Base-by-base conservation (phyloP, 2,329 filamentous ascomycete genomes). In the Pyricularia pennisetigena region DNA sequence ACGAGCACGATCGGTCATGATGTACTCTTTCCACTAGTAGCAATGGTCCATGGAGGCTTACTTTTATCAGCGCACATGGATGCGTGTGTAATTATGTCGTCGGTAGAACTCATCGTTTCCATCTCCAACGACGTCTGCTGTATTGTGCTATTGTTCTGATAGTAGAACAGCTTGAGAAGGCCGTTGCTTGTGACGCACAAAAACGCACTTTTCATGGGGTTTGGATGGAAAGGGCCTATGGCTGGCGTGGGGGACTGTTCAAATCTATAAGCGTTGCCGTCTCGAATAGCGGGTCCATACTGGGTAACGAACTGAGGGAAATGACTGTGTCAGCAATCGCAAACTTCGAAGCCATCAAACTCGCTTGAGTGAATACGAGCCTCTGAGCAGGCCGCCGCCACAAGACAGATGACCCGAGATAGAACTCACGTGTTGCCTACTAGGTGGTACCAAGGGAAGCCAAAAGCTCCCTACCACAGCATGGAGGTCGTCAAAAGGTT, bases 381-480 rank as follows among this genome's bases (percentile, higher is more conserved):
- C 10, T 54, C 20, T 29, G 16, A 35, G 5, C 26, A 61, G 28
- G 6, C 32, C 72, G 6, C 32, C 72, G 59, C 75, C 69, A 57
- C 23, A 24, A 9, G 57, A 54, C 30, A 32, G 16, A 16, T 3
- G 3, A 16, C 32, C 32, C 32, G 0, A 41, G 12, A 14, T 41
- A 14, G n/a, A n/a, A 67, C 72, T 65, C 71, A 79, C 79, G 74
- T 61, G 57, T 61, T 61, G 57, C 72, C 79, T 78, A 72, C 75
- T 76, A n/a, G 75, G 74, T 3, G 84, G 82, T 30, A 84, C 80
- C 28, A 88, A 82, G n/a, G 83, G 81, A 68, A 98, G 82, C 95
- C 95, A 99, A 78, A 92, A 90, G 76, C 93, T 86, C 3, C 94
- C 95, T 7, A 96, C 92, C 5, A 97, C 82, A 66, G 89, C 86